Conservation (phyloP, 345 rosid genomes). For the Pistacia atlantica region DNA sequence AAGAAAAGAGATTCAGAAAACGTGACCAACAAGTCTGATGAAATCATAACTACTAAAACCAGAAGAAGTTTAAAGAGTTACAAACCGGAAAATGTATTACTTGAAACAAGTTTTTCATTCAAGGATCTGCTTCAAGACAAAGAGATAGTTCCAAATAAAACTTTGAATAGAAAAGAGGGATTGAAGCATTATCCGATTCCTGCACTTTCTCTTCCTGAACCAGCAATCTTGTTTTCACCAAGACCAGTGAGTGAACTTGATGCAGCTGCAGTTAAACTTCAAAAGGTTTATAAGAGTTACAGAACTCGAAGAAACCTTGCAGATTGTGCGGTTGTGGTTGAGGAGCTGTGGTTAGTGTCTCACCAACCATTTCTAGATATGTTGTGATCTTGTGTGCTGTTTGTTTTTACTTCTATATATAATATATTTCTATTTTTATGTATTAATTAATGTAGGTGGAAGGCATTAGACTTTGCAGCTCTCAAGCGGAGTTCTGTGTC, state of each 20-base stretch:
- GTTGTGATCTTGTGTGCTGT: background rate
- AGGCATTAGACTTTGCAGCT: constrained; percentile 79
- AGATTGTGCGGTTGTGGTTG: constrained; percentile 89
- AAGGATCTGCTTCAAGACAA: constrained; percentile 30
- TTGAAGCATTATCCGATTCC: constrained; percentile 24
- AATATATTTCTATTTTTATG: background rate
- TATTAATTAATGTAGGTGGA: constrained; percentile 63
- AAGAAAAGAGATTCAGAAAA: constrained; percentile 32
- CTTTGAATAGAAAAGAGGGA: constrained; percentile 11
- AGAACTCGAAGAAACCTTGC: constrained; percentile 89
- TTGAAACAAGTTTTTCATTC: constrained; percentile 36
- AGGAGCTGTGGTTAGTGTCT: constrained; percentile 66
- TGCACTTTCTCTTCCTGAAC: constrained; percentile 52
- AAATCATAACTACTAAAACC: constrained; percentile 16
- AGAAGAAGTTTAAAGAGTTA: constrained; percentile 34
- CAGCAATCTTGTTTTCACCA: constrained; percentile 57
- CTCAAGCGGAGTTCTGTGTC: constrained; percentile 63
- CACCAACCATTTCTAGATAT: background rate
- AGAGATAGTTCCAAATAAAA: constrained; percentile 6
- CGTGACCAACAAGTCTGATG: constrained; percentile 29
- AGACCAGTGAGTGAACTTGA: constrained; percentile 73
- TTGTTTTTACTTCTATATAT: background rate
- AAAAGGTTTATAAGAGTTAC: constrained; percentile 91
- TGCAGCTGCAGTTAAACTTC: constrained; percentile 85
- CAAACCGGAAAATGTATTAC: constrained; percentile 35